Evolutionary conservation across 2,329 filamentous ascomycete species (phyloP).

Genomic region (Pyrenophora seminiperda): DNA sequence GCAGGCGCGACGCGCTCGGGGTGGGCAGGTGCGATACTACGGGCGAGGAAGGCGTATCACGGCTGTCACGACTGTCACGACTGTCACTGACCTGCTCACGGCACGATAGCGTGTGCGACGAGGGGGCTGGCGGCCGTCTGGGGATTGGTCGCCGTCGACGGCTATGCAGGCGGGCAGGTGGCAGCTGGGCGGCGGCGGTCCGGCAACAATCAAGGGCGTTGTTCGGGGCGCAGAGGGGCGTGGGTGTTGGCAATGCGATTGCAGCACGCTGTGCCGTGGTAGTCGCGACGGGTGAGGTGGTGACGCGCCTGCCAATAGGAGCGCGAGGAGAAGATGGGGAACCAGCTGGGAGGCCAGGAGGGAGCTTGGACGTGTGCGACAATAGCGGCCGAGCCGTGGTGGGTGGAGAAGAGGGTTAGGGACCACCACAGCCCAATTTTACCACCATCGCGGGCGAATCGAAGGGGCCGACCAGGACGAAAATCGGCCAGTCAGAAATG

Average conservation of each 20-base stretch:
- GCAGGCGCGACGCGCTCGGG: constrained; percentile 14
- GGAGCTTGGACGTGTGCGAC: constrained; percentile 11
- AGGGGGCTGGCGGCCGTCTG: constrained; percentile 5
- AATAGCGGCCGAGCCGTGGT: constrained; percentile 8
- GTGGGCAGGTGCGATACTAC: constrained; percentile 11
- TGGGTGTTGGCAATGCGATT: constrained; percentile 21
- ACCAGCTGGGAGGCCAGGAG: constrained; percentile 1
- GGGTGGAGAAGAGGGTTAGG: neutral
- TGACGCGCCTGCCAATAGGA: constrained; percentile 18
- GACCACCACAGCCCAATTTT: neutral
- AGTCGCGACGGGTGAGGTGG: constrained; percentile 10
- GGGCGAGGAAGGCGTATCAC: neutral
- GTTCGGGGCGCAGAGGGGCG: constrained; percentile 14
- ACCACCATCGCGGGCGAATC: neutral
- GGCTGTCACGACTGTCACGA: no score
- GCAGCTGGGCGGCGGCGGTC: constrained; percentile 11
- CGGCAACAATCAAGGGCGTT: constrained; percentile 13
- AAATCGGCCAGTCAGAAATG: constrained; percentile 2
- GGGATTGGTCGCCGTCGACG: constrained; percentile 16
- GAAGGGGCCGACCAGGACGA: constrained; percentile 1
- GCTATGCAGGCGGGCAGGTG: constrained; percentile 19
- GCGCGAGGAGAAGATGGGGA: constrained; percentile 16
- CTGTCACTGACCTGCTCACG: constrained; percentile 1
- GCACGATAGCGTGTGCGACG: constrained; percentile 22
- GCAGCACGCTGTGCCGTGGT: constrained; percentile 2